Conservation (phyloP, 192 early-diverging fungal genomes). For the Phycomyces nitens region DNA sequence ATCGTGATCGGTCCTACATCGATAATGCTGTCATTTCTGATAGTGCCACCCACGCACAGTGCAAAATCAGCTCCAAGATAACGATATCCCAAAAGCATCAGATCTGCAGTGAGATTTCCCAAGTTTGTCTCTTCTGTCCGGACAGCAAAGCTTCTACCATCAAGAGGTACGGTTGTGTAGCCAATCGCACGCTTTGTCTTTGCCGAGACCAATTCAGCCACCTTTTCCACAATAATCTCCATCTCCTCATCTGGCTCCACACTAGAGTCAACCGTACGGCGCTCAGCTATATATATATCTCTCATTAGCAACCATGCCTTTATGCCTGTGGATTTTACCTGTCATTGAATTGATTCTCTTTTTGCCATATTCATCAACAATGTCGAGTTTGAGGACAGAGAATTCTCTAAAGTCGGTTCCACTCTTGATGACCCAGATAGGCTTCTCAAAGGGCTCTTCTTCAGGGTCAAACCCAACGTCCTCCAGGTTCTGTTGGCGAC, state of each 20-base stretch:
- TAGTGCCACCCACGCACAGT: conserved; percentile 56
- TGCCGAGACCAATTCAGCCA: conserved; percentile 42
- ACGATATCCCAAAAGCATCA: conserved; percentile 57
- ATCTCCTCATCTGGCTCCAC: conserved; percentile 39
- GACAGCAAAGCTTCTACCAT: conserved; percentile 56
- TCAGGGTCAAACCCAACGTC: conserved; percentile 41
- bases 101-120: conserved; percentile 59
- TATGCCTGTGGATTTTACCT: conserved; percentile 24
- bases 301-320: neutral
- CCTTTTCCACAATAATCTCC: conserved; percentile 42
- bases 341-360: conserved; percentile 25
- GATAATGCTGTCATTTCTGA: conserved; percentile 59
- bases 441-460: conserved; percentile 20
- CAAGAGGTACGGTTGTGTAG: conserved; percentile 46
- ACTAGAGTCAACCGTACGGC: conserved; percentile 39
- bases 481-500: conserved; percentile 30
- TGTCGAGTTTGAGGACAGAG: conserved; percentile 42
- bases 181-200: conserved; percentile 55
- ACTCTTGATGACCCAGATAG: conserved; percentile 59
- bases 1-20: conserved; percentile 51
- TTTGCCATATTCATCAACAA: conserved; percentile 29
- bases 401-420: conserved; percentile 69
- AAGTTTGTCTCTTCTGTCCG: conserved; percentile 58
- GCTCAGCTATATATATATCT: conserved; percentile 29
- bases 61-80: conserved; percentile 35